Conservation (phyloP, 2,329 filamentous ascomycete species). For the Venturia aucupariae region DNA sequence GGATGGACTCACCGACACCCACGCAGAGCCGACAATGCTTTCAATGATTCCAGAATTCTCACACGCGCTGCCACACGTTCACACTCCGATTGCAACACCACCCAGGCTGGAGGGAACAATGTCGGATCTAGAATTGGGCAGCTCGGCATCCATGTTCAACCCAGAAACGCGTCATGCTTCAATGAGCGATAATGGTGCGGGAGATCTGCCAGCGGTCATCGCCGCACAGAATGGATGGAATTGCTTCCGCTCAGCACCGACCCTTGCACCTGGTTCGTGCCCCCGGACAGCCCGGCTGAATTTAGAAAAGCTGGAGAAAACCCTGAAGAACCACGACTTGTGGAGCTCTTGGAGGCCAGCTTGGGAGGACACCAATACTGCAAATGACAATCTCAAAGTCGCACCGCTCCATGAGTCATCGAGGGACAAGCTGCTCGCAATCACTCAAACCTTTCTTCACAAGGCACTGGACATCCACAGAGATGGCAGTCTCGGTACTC, state of each 20-base stretch:
- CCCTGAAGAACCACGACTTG: slow-evolving; percentile 40
- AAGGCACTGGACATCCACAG: slow-evolving; percentile 62
- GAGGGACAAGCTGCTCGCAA: slow-evolving; percentile 61
- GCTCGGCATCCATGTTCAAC: slow-evolving; percentile 33
- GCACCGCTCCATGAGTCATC: slow-evolving; percentile 45
- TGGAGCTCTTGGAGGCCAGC: slow-evolving; percentile 44
- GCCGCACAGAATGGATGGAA: slow-evolving; percentile 43
- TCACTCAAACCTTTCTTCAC: slow-evolving; percentile 60
- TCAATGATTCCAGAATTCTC: slow-evolving; percentile 38
- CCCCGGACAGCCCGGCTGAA: slow-evolving; percentile 43
- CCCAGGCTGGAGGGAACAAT: slow-evolving; percentile 37
- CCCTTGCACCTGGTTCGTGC: slow-evolving; percentile 38
- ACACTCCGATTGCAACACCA: slow-evolving; percentile 39
- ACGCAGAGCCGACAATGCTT: slow-evolving; percentile 31
- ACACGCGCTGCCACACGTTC: slow-evolving; percentile 31
- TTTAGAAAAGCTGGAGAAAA: slow-evolving; percentile 42
- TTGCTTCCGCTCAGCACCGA: slow-evolving; percentile 43
- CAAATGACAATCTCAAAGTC: slow-evolving; percentile 37
- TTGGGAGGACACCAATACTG: slow-evolving; percentile 40
- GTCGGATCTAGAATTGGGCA: slow-evolving; percentile 37
- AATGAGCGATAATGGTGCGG: slow-evolving; percentile 19
- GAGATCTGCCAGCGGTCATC: slow-evolving; percentile 15
- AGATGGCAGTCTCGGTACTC: slow-evolving; percentile 35
- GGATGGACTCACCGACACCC: slow-evolving; percentile 22
- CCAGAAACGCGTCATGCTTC: slow-evolving; percentile 32